Base-by-base conservation (phyloP, 2,329 filamentous ascomycete genomes). In the Ramularia collo-cygni region DNA sequence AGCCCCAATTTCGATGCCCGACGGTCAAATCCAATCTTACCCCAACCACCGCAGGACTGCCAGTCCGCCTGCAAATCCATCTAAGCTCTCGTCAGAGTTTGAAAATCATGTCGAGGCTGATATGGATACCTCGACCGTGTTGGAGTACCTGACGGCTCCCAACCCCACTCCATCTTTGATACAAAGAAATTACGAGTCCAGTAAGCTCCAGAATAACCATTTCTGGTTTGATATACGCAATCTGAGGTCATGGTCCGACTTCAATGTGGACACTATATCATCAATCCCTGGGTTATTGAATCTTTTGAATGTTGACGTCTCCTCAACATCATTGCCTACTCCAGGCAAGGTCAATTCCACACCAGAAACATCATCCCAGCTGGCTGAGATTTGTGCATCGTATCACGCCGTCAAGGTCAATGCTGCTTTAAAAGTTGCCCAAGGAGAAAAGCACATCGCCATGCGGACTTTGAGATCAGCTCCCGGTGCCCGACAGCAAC, bases 191-290 rank as follows among this genome's bases (percentile, higher is more conserved):
- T 77, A 90, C 51, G 85, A 83, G 44, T 81, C 83, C 59, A 60
- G 79, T 66, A 84, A 79, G 61, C 80, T 73, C 56, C 76, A 73
- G 64, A 82, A 75, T 55, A 86, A 82, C 62, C 81, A 94, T 68
- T 95, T 90, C 64, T 96, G 90, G 90, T 95, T 87, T 85, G 90
- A 96, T 57, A 76, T 94, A 43, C 84, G 90, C 52, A 90, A 93
- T 60, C 72, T 95, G 51, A 79, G 85, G 47, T 75, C 79, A 46
- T 95, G 90, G 90, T 76, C 75, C 37, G 75, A 78, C 52, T 95
- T 95, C 74, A 85, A 77, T 50, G 69, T 85, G 8, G 63, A 72
- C 38, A 79, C 81, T 42, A 81, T 95, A 59, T 73, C 82, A 51
- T 70, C 77, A 4, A 78, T 94, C 32, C 83, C 83, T 1, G 80